phyloP scores from a whole-genome alignment of 805 yeast genomes.

The Candida glaebosa region DNA sequence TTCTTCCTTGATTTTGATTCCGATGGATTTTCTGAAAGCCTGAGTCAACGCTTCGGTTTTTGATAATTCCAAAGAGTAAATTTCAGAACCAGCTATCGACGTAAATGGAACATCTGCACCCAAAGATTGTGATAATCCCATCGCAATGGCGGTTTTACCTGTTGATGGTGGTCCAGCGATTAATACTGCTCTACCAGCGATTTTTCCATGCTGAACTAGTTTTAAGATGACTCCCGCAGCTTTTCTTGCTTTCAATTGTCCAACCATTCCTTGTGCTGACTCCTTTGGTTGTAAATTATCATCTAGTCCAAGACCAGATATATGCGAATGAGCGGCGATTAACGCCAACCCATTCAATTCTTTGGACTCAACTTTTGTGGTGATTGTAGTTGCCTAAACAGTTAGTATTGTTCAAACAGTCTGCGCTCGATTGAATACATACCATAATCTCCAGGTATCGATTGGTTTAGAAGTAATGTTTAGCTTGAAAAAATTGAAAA shows the following conservation, averaged over 20 bases:
- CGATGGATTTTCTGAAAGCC: conserved; percentile 93
- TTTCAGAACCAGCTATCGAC: conserved; percentile 90
- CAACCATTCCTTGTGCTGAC: conserved; percentile 91
- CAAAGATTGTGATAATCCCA: conserved; percentile 79
- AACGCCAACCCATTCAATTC: conserved; percentile 54
- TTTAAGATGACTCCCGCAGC: conserved; percentile 94
- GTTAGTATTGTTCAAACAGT: not conserved
- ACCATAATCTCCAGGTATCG: not conserved
- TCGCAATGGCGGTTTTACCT: conserved; percentile 97
- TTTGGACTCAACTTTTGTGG: conserved; percentile 30
- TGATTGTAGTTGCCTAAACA: conserved; percentile 20
- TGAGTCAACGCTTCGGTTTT: conserved; percentile 97
- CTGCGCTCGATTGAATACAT: not conserved
- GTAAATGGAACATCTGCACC: conserved; percentile 89
- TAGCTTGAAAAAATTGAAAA: not conserved
- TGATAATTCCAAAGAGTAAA: conserved; percentile 85
- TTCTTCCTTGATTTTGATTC: conserved; percentile 92
- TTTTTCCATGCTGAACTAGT: conserved; percentile 89
- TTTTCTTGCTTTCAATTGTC: conserved; percentile 89
- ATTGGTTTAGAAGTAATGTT: not conserved
- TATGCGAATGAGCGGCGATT: conserved; percentile 97
- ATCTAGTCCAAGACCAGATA: conserved; percentile 94
- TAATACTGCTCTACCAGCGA: conserved; percentile 94
- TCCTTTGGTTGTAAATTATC: conserved; percentile 82
- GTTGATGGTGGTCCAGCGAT: conserved; percentile 99